Base-by-base conservation (phyloP, 148 eudicot species). In the Nepenthes gracilis region DNA sequence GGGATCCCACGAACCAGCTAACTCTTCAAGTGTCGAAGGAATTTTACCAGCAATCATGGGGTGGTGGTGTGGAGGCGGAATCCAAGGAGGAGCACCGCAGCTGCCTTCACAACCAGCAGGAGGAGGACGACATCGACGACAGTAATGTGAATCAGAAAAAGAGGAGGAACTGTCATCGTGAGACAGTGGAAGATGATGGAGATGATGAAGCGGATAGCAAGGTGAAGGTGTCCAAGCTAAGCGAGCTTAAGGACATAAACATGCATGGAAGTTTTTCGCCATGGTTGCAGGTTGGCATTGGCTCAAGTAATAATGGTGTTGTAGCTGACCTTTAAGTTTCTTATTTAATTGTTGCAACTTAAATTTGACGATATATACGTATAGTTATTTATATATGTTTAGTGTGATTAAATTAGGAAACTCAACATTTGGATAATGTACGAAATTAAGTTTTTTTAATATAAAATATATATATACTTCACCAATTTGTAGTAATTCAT, bases 161-260 rank as follows among this genome's bases (percentile, higher is more conserved):
- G 45, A 40, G 8, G 4, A 40, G 6, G 14, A 52, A 6, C 14
- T 12, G 23, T 5, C 6, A 23, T 52, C 38, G 6, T 34, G 68
- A 62, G 54, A 65, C 70, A 2, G 51, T 60, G 34, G 23, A 23
- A 23, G 23, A 23, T 78, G 64, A 70, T 57, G 80, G 33, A 59
- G 90, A 87, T 2, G 93, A 91, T 59, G 93, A 87, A 71, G 90
- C 84, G 7, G 93, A 91, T 64, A 87, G 87, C 64, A 83, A 78
- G 66, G 70, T 78, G 65, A 86, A 81, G 69, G 59, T 82, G 38
- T 85, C 84, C 9, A 84, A 85, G 65, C 43, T 90, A 48, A 78
- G 82, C 64, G 92, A 85, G 40, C 67, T 90, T 33, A 79, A 85
- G 64, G 95, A 85, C 36, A 74, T 81, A 69, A 81, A 56, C 45